A percentile compares a stretch with the other conserved stretches of the same genome.
Evolutionary conservation across 2,329 filamentous ascomycete genomes (phyloP).

Genomic region (Diaporthe batatas): DNA sequence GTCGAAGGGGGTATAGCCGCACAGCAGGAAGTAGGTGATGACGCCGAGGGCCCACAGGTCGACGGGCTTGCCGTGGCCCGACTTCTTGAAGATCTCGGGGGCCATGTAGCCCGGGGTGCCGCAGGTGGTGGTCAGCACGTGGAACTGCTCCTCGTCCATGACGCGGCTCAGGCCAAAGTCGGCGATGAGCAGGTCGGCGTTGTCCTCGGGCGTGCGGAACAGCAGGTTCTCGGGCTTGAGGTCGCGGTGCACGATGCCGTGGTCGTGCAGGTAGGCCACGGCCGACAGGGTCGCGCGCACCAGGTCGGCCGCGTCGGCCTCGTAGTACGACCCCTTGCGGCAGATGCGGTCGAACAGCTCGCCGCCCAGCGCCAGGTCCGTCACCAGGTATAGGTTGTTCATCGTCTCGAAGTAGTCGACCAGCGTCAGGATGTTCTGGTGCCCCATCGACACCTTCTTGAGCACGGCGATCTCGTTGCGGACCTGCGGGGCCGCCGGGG

Average conservation of each 20-base stretch:
- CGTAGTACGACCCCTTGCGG: constrained; percentile 98
- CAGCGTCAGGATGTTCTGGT: constrained; percentile 96
- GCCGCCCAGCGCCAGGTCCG: constrained; percentile 93
- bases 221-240: constrained; percentile 97
- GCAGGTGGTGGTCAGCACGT: constrained; percentile 96
- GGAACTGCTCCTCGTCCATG: constrained; percentile 99
- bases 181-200: constrained; percentile 95
- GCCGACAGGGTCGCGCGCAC: constrained; percentile 95
- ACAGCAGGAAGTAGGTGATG: constrained; percentile 98
- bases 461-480: constrained; percentile 98
- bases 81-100: constrained; percentile 99
- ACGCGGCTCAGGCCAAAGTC: constrained; percentile 96
- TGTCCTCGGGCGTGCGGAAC: constrained; percentile 97
- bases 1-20: constrained; percentile 98
- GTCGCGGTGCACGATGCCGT: constrained; percentile 98
- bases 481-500: constrained; percentile 67
- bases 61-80: constrained; percentile 96
- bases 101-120: constrained; percentile 99
- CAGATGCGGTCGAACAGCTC: constrained; percentile 99
- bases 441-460: constrained; percentile 98
- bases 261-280: constrained; percentile 98
- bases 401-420: constrained; percentile 99
- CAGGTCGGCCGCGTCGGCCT: constrained; percentile 94
- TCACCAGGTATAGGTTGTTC: constrained; percentile 99
- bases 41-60: constrained; percentile 99